Conservation (phyloP, 2,329 filamentous ascomycete genomes). For the Lachnellula cervina region DNA sequence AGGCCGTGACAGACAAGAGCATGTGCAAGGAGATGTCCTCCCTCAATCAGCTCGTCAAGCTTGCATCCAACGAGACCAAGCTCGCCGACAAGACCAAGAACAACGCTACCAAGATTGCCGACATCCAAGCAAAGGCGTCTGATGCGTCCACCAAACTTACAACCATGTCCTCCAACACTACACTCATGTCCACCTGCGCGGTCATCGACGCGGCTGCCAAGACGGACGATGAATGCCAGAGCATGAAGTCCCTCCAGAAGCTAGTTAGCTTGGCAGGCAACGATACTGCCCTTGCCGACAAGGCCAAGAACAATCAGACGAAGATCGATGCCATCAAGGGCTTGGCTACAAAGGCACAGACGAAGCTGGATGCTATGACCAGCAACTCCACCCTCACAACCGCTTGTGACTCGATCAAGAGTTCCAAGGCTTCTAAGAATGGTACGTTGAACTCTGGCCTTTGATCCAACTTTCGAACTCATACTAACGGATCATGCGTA, state of each 20-base stretch:
- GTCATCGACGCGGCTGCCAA: conserved; percentile 31
- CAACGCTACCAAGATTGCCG: conserved; percentile 35
- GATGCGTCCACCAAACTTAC: conserved; percentile 28
- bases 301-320: conserved; percentile 35
- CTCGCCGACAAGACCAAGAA: conserved; percentile 32
- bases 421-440: conserved; percentile 7
- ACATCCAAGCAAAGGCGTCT: conserved; percentile 36
- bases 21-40: conserved; percentile 33
- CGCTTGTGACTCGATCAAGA: conserved; percentile 4
- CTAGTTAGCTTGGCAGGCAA: conserved; percentile 30
- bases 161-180: conserved; percentile 34
- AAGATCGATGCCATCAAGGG: conserved; percentile 33
- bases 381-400: conserved; percentile 34
- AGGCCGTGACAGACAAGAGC: conserved; percentile 27
- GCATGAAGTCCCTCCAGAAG: conserved; percentile 25
- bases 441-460: conserved; percentile 1
- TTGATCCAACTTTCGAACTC: background rate
- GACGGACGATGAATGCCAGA: conserved; percentile 27
- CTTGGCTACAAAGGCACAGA: conserved; percentile 26
- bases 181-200: conserved; percentile 33
- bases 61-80: conserved; percentile 35
- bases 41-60: conserved; percentile 29
- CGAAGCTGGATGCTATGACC: conserved; percentile 30
- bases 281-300: conserved; percentile 28
- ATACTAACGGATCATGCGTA: conserved; percentile 1